Percentiles rank a stretch among this genome's conserved stretches.
Evolutionary conservation across 2,329 filamentous ascomycete species (phyloP).

Genomic region (Didymella segeticola): DNA sequence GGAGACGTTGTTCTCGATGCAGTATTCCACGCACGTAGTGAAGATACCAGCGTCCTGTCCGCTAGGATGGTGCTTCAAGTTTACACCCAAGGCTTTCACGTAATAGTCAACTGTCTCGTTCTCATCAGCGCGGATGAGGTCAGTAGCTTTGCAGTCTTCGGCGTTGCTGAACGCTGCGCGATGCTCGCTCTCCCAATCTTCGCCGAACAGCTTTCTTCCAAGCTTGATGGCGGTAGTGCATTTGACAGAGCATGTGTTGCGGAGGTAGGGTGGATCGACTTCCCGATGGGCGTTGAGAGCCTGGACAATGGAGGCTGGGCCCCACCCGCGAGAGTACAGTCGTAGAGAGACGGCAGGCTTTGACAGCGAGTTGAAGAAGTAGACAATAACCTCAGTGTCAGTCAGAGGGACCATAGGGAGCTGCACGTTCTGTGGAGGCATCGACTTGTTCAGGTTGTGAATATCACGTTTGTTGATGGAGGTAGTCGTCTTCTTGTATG

Average conservation of each 20-base stretch:
- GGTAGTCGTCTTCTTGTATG: constrained; percentile 10
- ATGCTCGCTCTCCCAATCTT: constrained; percentile 19
- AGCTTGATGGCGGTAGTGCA: constrained; percentile 34
- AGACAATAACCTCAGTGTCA: constrained; percentile 39
- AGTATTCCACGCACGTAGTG: constrained; percentile 35
- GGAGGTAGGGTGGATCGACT: constrained; percentile 33
- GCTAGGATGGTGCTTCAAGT: constrained; percentile 28
- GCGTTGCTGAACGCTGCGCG: constrained; percentile 16
- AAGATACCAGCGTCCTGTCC: constrained; percentile 32
- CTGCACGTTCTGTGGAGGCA: constrained; percentile 20
- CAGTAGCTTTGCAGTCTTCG: constrained; percentile 26
- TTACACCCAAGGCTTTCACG: constrained; percentile 19
- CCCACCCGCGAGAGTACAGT: constrained; percentile 34
- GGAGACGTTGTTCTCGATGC: constrained; percentile 18
- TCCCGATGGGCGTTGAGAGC: constrained; percentile 34
- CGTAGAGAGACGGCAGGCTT: constrained; percentile 35
- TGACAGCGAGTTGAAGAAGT: constrained; percentile 39
- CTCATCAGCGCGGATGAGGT: constrained; percentile 26
- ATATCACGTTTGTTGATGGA: constrained; percentile 25
- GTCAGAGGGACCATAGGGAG: constrained; percentile 37
- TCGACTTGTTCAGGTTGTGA: constrained; percentile 26
- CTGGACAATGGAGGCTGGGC: constrained; percentile 29
- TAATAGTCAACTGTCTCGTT: constrained; percentile 20
- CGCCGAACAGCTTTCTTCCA: constrained; percentile 22
- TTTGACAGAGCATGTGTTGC: constrained; percentile 41